Conservation (phyloP, 371 early-diverging fungal species). For the Aphelidium insulamus region DNA sequence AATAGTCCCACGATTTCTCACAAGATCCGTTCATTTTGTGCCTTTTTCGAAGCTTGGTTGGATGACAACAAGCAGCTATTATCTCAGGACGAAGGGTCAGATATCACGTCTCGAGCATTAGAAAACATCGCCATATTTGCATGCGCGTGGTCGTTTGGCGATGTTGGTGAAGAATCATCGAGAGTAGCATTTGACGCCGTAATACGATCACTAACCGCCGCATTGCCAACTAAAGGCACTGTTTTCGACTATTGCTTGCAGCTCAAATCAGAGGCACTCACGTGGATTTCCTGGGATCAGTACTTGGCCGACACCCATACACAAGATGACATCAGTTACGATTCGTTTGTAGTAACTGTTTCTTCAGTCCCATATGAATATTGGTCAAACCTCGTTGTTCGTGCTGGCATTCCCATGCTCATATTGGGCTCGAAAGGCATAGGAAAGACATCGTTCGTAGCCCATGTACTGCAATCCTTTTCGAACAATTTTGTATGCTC, state of each 20-base stretch:
- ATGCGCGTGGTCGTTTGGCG: conserved; percentile 25
- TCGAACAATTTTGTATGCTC: conserved; percentile 7
- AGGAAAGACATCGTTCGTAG: conserved; percentile 22
- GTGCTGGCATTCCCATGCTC: conserved; percentile 13
- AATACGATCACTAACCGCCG: conserved; percentile 25
- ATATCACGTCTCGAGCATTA: neutral
- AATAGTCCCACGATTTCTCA: no score
- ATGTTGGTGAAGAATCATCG: conserved; percentile 18
- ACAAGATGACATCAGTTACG: no score
- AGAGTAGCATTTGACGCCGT: conserved; percentile 22
- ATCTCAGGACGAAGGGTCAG: neutral
- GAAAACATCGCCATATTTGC: conserved; percentile 16
- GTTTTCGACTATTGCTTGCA: conserved; percentile 27
- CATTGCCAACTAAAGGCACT: conserved; percentile 29
- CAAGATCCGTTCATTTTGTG: no score
- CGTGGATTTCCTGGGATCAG: conserved; percentile 28
- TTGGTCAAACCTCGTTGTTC: conserved; percentile 12
- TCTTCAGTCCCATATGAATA: conserved; percentile 27
- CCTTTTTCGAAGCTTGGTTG: conserved; percentile 12
- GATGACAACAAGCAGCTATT: conserved; percentile 10
- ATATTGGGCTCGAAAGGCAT: conserved; percentile 24
- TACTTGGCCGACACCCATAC: conserved; percentile 20
- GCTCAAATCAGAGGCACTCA: conserved; percentile 11
- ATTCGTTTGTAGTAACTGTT: conserved; percentile 25
- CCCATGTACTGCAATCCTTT: conserved; percentile 10